Evolutionary conservation across 768 basidiomycete genomes (phyloP).

Genomic region (Trametes coccinea): DNA sequence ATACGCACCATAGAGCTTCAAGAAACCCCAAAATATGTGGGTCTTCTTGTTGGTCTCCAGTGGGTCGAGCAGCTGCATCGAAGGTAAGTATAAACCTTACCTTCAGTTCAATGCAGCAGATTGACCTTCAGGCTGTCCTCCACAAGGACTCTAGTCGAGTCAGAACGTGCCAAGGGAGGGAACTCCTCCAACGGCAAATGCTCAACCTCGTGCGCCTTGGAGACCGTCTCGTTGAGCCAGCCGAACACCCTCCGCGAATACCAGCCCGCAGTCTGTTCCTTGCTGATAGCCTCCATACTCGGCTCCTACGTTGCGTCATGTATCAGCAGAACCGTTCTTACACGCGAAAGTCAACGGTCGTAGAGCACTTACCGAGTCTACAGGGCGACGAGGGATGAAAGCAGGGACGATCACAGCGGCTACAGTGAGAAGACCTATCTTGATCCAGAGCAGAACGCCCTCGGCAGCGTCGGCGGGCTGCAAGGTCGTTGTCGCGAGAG

Average conservation of each 20-base stretch:
- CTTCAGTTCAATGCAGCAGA: constrained; percentile 1
- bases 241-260: constrained; percentile 41
- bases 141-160: constrained; percentile 34
- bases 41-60: constrained; percentile 32
- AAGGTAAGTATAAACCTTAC: constrained; percentile 28
- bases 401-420: constrained; percentile 53
- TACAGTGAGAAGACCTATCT: constrained; percentile 44
- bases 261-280: constrained; percentile 29
- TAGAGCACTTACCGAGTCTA: constrained; percentile 41
- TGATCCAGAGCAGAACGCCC: constrained; percentile 53
- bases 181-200: constrained; percentile 44
- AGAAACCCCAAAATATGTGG: constrained; percentile 31
- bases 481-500: constrained; percentile 52
- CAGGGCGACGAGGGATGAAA: constrained; percentile 52
- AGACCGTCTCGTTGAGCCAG: constrained; percentile 54
- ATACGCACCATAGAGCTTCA: constrained; percentile 26
- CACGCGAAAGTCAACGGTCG: constrained; percentile 37
- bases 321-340: background rate
- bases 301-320: background rate
- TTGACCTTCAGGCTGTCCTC: constrained; percentile 33
- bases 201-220: constrained; percentile 38
- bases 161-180: constrained; percentile 50
- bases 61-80: constrained; percentile 37
- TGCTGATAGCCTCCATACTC: constrained; percentile 8
- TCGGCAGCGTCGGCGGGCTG: constrained; percentile 48